These are phyloP conservation scores for Mycena galericulata DNA, from an alignment of 768 basidiomycete genomes.

Conservation along the genomic window DNA sequence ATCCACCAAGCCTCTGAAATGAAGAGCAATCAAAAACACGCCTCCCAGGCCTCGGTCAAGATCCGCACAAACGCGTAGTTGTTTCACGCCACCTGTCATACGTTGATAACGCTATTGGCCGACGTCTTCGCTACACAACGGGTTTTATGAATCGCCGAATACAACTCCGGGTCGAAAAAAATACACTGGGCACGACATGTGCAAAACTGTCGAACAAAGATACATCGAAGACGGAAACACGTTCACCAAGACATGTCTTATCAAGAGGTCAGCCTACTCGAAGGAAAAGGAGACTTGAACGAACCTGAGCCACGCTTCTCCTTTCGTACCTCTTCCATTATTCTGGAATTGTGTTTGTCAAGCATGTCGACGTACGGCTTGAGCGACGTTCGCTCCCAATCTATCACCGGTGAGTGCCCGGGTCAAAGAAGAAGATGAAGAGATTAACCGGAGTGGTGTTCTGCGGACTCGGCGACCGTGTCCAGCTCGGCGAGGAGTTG, in stretches of 20 bases:
- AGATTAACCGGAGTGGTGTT: constrained; percentile 63
- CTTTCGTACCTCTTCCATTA: constrained; percentile 69
- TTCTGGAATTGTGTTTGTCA: constrained; percentile 72
- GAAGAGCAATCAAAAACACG: not conserved
- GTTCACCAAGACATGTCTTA: constrained; percentile 51
- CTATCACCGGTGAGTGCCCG: constrained; percentile 44
- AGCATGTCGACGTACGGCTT: constrained; percentile 92
- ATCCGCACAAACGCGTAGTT: not conserved
- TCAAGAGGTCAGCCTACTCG: not conserved
- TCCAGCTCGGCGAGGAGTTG: constrained; percentile 89
- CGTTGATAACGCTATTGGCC: not conserved
- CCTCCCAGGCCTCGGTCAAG: not conserved
- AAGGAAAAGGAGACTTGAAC: not conserved
- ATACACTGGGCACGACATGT: constrained; percentile 12
- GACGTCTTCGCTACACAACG: not conserved
- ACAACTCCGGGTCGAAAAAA: constrained; percentile 1
- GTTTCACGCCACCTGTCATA: not conserved
- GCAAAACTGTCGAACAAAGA: not conserved
- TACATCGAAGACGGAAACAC: constrained; percentile 12
- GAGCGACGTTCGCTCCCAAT: constrained; percentile 90
- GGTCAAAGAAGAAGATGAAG: constrained; percentile 6
- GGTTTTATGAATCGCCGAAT: not conserved
- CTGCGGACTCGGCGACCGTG: constrained; percentile 46
- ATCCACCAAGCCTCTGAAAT: too few relatives aligned
- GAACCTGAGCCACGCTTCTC: constrained; percentile 54